Evolutionary conservation across 2,329 filamentous ascomycete species (phyloP).

Genomic region (Dactylellina cionopaga): DNA sequence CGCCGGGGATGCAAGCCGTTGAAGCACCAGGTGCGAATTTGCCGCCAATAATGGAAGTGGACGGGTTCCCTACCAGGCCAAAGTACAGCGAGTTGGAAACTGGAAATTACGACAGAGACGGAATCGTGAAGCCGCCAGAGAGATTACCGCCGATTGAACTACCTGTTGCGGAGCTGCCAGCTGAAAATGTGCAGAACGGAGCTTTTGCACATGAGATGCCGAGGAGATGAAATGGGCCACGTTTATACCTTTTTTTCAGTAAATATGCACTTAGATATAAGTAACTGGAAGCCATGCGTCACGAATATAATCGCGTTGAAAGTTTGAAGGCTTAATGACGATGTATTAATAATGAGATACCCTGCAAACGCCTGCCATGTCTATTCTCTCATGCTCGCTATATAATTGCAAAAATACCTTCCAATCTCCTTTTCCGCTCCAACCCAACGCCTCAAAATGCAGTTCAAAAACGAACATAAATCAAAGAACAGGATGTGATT

Average conservation of each 20-base stretch:
- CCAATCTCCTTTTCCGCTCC: background rate
- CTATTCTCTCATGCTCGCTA: background rate
- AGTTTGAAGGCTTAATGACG: too few relatives aligned
- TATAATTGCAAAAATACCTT: background rate
- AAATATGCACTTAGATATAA: too few relatives aligned
- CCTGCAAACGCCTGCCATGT: background rate
- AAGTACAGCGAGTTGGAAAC: slow-evolving; percentile 3
- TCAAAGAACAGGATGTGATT: too few relatives aligned
- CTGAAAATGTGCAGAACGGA: too few relatives aligned
- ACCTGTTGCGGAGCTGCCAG: slow-evolving; percentile 9
- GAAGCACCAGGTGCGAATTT: background rate
- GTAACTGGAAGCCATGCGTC: too few relatives aligned
- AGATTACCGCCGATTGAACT: background rate
- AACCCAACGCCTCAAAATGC: slow-evolving; percentile 33
- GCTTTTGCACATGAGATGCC: too few relatives aligned
- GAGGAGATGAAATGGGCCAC: background rate
- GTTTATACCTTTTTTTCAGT: too few relatives aligned
- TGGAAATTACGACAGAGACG: background rate
- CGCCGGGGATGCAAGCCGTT: background rate
- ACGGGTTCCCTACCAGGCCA: slow-evolving; percentile 19
- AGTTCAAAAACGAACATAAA: too few relatives aligned
- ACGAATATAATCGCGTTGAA: too few relatives aligned
- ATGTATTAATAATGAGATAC: slow-evolving; percentile 9
- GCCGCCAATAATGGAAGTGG: slow-evolving; percentile 2
- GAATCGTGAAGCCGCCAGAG: slow-evolving; percentile 4